These are phyloP conservation scores for Lanzia echinophila DNA, from an alignment of 2,329 filamentous ascomycete species.

Conservation along the genomic window DNA sequence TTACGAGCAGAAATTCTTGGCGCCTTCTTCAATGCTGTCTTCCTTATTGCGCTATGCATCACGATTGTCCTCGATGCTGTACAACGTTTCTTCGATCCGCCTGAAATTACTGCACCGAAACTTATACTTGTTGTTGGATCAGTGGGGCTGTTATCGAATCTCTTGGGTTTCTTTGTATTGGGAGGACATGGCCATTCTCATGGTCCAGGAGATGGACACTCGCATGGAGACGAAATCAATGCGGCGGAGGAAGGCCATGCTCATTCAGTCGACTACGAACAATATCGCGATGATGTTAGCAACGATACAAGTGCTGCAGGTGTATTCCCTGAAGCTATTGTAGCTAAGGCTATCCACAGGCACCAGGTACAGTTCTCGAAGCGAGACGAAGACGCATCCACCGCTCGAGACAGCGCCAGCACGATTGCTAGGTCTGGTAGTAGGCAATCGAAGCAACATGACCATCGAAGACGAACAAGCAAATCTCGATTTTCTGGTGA, in stretches of 20 bases:
- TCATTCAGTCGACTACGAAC: constrained; percentile 28
- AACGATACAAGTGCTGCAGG: constrained; percentile 54
- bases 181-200: constrained; percentile 89
- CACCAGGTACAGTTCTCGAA: constrained; percentile 21
- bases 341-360: constrained; percentile 39
- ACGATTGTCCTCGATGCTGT: constrained; percentile 95
- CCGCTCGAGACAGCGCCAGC: constrained; percentile 14
- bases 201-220: constrained; percentile 48
- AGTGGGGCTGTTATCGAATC: constrained; percentile 78
- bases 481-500: constrained; percentile 54
- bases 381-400: constrained; percentile 25
- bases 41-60: constrained; percentile 90
- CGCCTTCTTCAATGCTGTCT: constrained; percentile 94
- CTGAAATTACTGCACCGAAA: constrained; percentile 75
- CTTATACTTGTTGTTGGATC: constrained; percentile 87
- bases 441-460: constrained; percentile 15
- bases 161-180: constrained; percentile 82
- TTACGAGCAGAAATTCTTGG: constrained; percentile 95
- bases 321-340: constrained; percentile 54
- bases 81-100: constrained; percentile 85
- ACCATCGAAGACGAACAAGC: constrained; percentile 25
- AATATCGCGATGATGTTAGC: constrained; percentile 38
- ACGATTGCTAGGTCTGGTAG: constrained; percentile 16
- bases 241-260: constrained; percentile 34
- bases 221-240: constrained; percentile 30